Conservation (phyloP, 176 grass and related monocot genomes). For the Aegilops tauschii region DNA sequence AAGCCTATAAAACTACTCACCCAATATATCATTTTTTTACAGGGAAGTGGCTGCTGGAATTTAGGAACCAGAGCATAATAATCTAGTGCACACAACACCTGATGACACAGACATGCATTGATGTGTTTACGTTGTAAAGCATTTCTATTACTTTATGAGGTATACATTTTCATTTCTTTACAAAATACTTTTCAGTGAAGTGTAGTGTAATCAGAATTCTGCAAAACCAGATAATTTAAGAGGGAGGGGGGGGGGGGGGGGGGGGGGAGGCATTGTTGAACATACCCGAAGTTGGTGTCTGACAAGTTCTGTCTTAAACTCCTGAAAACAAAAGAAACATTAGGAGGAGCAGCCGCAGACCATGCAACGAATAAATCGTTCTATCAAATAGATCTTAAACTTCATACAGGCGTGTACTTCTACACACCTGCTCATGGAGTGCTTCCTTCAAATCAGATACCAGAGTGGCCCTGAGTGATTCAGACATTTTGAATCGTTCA, state of each 20-base stretch:
- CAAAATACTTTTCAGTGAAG: background rate
- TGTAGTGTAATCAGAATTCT: background rate
- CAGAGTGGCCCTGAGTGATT: slow-evolving; percentile 55
- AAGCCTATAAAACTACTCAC: background rate
- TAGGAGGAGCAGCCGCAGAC: slow-evolving; percentile 9
- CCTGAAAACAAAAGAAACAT: slow-evolving; percentile 48
- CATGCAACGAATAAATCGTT: slow-evolving; percentile 13
- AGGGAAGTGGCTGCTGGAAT: background rate
- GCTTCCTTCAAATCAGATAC: slow-evolving; percentile 70
- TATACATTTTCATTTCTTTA: background rate
- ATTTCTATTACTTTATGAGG: slow-evolving; percentile 16
- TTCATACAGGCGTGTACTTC: background rate
- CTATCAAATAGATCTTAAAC: background rate
- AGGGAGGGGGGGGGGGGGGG: background rate
- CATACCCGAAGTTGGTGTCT: slow-evolving; percentile 70
- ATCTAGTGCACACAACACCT: background rate
- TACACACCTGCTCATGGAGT: slow-evolving; percentile 71
- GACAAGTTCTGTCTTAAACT: slow-evolving; percentile 58
- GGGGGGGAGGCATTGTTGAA: background rate
- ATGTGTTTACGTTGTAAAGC: background rate
- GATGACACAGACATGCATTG: background rate
- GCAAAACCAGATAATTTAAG: slow-evolving; percentile 1
- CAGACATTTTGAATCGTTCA: slow-evolving; percentile 62
- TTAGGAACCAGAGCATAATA: background rate
- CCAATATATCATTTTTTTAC: slow-evolving; percentile 3